These are phyloP conservation scores for Lactarius hatsudake DNA, from an alignment of 768 basidiomycete species.

Conservation along the genomic window DNA sequence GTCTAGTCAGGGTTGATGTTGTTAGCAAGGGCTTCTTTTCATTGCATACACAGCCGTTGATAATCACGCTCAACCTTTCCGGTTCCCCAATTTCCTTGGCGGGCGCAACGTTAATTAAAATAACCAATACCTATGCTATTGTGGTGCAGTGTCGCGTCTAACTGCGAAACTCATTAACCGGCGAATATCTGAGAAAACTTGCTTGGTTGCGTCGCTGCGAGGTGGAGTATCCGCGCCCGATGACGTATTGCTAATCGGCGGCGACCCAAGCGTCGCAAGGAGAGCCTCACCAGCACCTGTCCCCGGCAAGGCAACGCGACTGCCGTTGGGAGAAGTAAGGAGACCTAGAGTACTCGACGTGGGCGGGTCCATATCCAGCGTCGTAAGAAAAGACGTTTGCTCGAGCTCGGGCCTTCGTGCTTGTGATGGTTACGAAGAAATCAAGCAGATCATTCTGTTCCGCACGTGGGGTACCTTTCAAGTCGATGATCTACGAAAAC, in stretches of 20 bases:
- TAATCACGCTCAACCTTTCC: not conserved
- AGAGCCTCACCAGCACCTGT: constrained; percentile 49
- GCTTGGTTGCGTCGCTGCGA: constrained; percentile 48
- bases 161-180: constrained; percentile 88
- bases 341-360: constrained; percentile 46
- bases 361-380: constrained; percentile 93
- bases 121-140: constrained; percentile 14
- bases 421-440: constrained; percentile 88
- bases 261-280: constrained; percentile 57
- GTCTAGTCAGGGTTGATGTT: not conserved
- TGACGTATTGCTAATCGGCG: constrained; percentile 61
- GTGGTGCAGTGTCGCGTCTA: constrained; percentile 57
- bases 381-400: constrained; percentile 87
- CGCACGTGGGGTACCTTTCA: constrained; percentile 85
- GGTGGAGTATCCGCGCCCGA: constrained; percentile 52
- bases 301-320: constrained; percentile 52
- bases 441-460: constrained; percentile 91
- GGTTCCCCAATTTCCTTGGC: not conserved
- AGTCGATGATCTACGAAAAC: constrained; percentile 72
- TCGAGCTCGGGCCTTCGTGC: constrained; percentile 85
- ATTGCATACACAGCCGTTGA: not conserved
- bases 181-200: constrained; percentile 86
- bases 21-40: not conserved
- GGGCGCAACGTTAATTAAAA: not conserved
- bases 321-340: constrained; percentile 63